Conservation (phyloP, 2,329 filamentous ascomycete species). For the Apiospora sp. region DNA sequence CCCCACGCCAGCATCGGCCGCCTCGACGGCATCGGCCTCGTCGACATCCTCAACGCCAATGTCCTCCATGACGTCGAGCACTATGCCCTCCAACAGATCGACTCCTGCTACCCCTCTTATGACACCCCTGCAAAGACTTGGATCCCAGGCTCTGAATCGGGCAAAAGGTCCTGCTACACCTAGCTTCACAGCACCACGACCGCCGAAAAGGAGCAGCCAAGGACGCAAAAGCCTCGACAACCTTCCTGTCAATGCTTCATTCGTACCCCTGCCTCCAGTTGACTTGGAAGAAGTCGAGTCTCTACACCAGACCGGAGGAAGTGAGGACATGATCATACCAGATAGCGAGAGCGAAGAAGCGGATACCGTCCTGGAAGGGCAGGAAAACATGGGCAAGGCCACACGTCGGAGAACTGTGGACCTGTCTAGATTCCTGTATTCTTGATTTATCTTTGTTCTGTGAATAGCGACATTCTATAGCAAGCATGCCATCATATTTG, state of each 20-base stretch:
- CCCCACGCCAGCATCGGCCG: slow-evolving; percentile 45
- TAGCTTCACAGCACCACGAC: slow-evolving; percentile 33
- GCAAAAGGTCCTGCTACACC: slow-evolving; percentile 39
- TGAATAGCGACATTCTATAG: neutral
- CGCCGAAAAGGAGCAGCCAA: slow-evolving; percentile 34
- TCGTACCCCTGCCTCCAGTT: slow-evolving; percentile 63
- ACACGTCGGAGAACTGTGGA: slow-evolving; percentile 48
- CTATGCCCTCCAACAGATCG: slow-evolving; percentile 50
- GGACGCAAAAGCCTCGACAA: slow-evolving; percentile 42
- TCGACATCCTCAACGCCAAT: slow-evolving; percentile 34
- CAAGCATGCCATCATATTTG: neutral
- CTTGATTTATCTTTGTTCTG: slow-evolving; percentile 26
- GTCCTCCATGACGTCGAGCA: slow-evolving; percentile 45
- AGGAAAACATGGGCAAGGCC: slow-evolving; percentile 32
- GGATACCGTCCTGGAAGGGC: slow-evolving; percentile 31
- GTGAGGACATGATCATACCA: slow-evolving; percentile 64
- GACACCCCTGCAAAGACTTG: slow-evolving; percentile 63
- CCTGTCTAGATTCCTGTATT: slow-evolving; percentile 57
- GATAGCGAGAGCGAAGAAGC: slow-evolving; percentile 53
- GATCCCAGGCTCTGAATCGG: slow-evolving; percentile 52
- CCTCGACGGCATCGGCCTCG: slow-evolving; percentile 37
- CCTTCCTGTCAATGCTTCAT: slow-evolving; percentile 59
- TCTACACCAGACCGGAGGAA: slow-evolving; percentile 57
- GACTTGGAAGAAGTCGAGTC: slow-evolving; percentile 62
- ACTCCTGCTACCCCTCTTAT: slow-evolving; percentile 50